phyloP scores from a whole-genome alignment of 768 basidiomycete genomes.

The Clavaria fumosa region DNA sequence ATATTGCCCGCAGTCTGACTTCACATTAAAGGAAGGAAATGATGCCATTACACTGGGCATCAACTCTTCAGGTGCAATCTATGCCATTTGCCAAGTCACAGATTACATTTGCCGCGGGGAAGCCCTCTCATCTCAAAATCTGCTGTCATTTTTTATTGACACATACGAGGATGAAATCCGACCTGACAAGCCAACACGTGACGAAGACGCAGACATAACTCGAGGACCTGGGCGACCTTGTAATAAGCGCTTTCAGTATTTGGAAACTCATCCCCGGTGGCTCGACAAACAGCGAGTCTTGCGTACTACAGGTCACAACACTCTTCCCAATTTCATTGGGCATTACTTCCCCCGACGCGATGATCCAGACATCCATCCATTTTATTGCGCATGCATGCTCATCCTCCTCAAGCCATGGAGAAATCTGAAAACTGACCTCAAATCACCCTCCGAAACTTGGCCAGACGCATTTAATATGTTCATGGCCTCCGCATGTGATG shows the following conservation, averaged over 20 bases:
- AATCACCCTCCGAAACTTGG: background rate
- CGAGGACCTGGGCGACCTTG: conserved; percentile 5
- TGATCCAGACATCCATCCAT: conserved; percentile 10
- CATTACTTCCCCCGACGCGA: conserved; percentile 19
- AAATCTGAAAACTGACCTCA: background rate
- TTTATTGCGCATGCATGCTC: conserved; percentile 21
- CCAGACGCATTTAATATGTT: conserved; percentile 5
- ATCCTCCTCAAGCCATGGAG: conserved; percentile 11
- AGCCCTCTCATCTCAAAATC: conserved; percentile 8
- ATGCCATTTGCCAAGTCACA: conserved; percentile 11
- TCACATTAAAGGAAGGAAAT: conserved; percentile 6
- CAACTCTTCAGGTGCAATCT: conserved; percentile 6
- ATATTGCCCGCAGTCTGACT: background rate
- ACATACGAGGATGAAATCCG: conserved; percentile 18
- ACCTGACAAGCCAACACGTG: background rate
- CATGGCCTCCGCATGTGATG: background rate
- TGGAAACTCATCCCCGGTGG: background rate
- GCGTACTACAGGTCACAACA: conserved; percentile 16
- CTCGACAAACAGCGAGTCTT: conserved; percentile 8
- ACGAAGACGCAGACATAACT: conserved; percentile 1
- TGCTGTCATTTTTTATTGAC: conserved; percentile 17
- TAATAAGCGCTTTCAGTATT: conserved; percentile 10
- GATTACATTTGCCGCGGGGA: conserved; percentile 18
- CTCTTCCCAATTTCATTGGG: conserved; percentile 23
- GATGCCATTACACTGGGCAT: conserved; percentile 5